Base-by-base conservation (phyloP, 768 basidiomycete species). In the Amanita rubescens region DNA sequence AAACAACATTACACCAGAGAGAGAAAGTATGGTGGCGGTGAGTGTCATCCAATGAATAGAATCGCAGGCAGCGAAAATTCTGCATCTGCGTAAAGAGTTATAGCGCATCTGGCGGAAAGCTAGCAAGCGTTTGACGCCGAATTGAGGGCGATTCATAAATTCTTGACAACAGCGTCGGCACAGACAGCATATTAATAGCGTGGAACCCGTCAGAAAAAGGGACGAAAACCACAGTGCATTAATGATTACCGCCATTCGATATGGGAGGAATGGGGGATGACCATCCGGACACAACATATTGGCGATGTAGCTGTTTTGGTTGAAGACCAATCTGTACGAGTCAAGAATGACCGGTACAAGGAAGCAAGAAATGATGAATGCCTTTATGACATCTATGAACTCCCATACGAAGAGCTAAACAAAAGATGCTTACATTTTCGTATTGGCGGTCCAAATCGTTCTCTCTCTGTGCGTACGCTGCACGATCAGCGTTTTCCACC, bases 61-160 rank as follows among this genome's bases (percentile, higher is more conserved):
- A n/a, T 49, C 35, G 22, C 48, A 49, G 1, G 38, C 38, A 15
- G 4, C 15, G n/a, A 49, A 49, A 35, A 49, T n/a, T 15, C 22
- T 25, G 11, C 48, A 38, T 38, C 22, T 33, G 22, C 20, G 35
- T 3, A 49, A 14, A n/a, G 19, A 20, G 14, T 37, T 35, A n/a
- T 49, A 49, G 17, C 20, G 48, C 32, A 37, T 49, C 24, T 49
- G 48, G 22, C 48, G 48, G 24, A 49, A 49, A 25, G 50, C 50
- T 3, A 51, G 25, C 66, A 22, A 19, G 56, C 42, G 35, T 30
- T 49, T 49, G 48, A n/a, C n/a, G 3, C 27, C 37, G 49, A 50
- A 39, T 30, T 50, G 49, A 5, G 49, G 49, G 10, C 15, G n/a
- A 9, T 39, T 27, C 20, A 17, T 12, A 41, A 53, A 53, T 14